Evolutionary conservation across 148 eudicot genomes (phyloP), one percentile per base, ranked within the genome.

Genomic region (Mesembryanthemum crystallinum): DNA sequence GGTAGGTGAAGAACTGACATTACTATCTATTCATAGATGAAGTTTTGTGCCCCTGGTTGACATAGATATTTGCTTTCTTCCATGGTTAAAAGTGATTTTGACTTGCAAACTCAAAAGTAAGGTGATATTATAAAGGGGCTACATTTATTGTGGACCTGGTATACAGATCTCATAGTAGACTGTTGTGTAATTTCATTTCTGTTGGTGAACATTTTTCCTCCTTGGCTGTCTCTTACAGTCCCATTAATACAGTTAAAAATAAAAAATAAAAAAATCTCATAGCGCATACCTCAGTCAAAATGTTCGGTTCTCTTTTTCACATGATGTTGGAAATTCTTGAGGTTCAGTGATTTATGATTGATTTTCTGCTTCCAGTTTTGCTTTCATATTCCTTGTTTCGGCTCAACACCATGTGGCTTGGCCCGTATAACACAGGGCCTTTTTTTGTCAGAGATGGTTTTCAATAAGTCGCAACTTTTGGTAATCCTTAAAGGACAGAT

Each of bases 1-100:
- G 94, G 94, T 92, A 86, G 80, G 79, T 79, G 67, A 77, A 61
- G 49, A 29, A 52, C 43, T 73, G 30, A 69, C 43, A 70, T 67
- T 72, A 29, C 17, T 37, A 67, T 76, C 69, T 71, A 24, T 17
- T 18, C 67, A 35, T 39, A 14, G 60, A 62, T 47, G 25, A 64
- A 64, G 33, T 58, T 57, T 30, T 70, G 23, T 54, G 42, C 73
- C 42, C 33, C 7, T 61, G 69, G 33, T 30, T 37, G 9, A 29
- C n/a, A 7, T 32, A 32, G 39, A 32, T 63, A 3, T 39, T 39
- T 67, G 71, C n/a, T 67, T 43, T 67, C 52, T 67, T 73, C 43
- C 21, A 35, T 21, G 66, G n/a, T 39, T 11, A 27, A 64, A 63
- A 17, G 8, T 63, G 18, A 29, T 32, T n/a, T 63, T 17, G 42